Conservation (phyloP, 2,329 filamentous ascomycete genomes). For the Cadophora gregata region DNA sequence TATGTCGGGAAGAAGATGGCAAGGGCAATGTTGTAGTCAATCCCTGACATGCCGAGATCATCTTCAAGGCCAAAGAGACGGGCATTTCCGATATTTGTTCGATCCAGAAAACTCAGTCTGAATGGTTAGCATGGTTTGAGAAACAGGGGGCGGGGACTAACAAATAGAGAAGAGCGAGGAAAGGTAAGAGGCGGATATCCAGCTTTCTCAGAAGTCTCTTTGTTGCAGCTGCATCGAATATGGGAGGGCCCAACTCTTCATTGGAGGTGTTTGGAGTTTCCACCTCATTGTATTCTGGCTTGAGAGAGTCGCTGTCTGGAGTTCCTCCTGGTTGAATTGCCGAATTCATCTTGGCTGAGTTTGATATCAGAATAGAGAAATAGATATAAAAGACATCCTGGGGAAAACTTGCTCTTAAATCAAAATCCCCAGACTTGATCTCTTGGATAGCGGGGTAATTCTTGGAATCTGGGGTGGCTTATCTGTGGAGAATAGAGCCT, state of each 20-base stretch:
- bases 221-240: slow-evolving; percentile 15
- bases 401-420: slow-evolving; percentile 1
- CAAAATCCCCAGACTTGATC: background rate
- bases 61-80: slow-evolving; percentile 41
- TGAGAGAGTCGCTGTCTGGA: slow-evolving; percentile 5
- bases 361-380: background rate
- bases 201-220: slow-evolving; percentile 39
- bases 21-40: slow-evolving; percentile 44
- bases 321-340: background rate
- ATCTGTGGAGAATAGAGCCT: background rate
- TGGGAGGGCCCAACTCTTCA: background rate
- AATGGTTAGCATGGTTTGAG: background rate
- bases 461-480: slow-evolving; percentile 12
- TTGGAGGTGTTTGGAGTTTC: background rate
- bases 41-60: slow-evolving; percentile 41
- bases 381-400: background rate
- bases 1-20: slow-evolving; percentile 44
- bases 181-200: slow-evolving; percentile 45
- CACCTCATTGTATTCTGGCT: slow-evolving; percentile 5
- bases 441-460: slow-evolving; percentile 6
- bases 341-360: background rate
- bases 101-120: slow-evolving; percentile 42
- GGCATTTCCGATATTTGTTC: slow-evolving; percentile 45
- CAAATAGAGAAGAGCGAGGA: slow-evolving; percentile 58
- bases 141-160: slow-evolving; percentile 40